Conservation (phyloP, 2,329 filamentous ascomycete species). For the Pyricularia pennisetigena region DNA sequence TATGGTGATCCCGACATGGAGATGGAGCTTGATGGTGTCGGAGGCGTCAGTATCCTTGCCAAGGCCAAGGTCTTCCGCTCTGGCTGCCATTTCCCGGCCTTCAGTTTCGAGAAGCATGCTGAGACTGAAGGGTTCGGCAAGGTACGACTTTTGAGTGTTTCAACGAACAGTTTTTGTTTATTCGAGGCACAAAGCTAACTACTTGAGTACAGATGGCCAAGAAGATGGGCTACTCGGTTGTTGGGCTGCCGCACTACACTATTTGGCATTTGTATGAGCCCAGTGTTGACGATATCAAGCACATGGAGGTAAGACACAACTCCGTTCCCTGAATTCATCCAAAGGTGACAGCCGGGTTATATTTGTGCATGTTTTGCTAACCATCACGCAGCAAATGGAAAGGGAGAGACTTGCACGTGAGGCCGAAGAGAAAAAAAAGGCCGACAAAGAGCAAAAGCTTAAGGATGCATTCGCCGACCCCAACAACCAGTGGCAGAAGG, state of each 20-base stretch:
- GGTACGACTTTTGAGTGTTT: conserved; percentile 26
- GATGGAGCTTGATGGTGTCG: conserved; percentile 98
- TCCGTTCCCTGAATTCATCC: background rate
- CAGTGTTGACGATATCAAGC: conserved; percentile 91
- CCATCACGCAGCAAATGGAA: conserved; percentile 69
- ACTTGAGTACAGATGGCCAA: conserved; percentile 69
- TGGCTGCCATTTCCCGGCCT: conserved; percentile 94
- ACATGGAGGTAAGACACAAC: conserved; percentile 67
- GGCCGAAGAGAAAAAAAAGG: conserved; percentile 65
- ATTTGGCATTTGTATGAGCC: conserved; percentile 99
- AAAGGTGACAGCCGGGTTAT: background rate
- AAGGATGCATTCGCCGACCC: conserved; percentile 72
- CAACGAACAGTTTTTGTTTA: background rate
- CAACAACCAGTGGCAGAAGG: conserved; percentile 77
- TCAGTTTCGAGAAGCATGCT: conserved; percentile 97
- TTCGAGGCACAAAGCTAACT: conserved; percentile 5
- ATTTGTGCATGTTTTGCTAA: background rate
- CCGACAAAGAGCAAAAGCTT: conserved; percentile 65
- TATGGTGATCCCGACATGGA: conserved; percentile 98
- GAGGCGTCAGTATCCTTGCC: conserved; percentile 92
- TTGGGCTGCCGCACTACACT: conserved; percentile 92
- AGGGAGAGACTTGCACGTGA: conserved; percentile 71
- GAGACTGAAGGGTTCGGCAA: conserved; percentile 99
- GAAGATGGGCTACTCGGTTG: conserved; percentile 89
- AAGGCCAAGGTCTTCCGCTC: conserved; percentile 93